These are phyloP conservation scores for Desmodesmus armatus DNA, from an alignment of 139 green algal genomes.

Conservation along the genomic window DNA sequence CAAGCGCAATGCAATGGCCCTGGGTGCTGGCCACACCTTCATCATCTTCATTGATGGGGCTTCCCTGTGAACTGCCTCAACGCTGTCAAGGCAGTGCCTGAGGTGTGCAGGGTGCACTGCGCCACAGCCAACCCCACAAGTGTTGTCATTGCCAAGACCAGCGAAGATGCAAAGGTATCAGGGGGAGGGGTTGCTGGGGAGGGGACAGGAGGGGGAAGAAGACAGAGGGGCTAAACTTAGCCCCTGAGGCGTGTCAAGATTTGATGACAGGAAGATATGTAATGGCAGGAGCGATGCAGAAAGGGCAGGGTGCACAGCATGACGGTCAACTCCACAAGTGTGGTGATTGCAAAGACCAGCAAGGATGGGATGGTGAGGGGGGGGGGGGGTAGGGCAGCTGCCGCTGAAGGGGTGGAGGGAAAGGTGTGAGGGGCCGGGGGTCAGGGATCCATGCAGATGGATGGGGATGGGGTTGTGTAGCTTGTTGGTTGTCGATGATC, in stretches of 20 bases:
- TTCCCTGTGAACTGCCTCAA: conserved; percentile 51
- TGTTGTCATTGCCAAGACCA: conserved; percentile 47
- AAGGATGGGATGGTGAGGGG: conserved; percentile 45
- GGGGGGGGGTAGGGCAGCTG: no score
- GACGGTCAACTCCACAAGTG: conserved; percentile 45
- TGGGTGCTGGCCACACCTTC: conserved; percentile 54
- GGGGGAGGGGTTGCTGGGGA: no score
- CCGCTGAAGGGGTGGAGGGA: no score
- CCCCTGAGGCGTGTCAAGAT: no score
- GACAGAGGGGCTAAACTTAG: no score
- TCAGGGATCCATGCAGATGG: no score
- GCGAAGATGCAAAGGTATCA: conserved; percentile 46
- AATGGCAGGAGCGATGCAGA: no score
- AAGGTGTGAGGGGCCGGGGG: no score
- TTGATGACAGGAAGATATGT: no score
- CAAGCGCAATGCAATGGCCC: conserved; percentile 43
- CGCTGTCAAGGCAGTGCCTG: conserved; percentile 47
- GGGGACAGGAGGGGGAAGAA: no score
- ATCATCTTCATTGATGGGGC: conserved; percentile 52
- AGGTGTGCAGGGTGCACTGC: conserved; percentile 51
- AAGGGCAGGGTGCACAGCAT: conserved; percentile 48
- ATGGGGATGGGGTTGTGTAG: no score
- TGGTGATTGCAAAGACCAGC: conserved; percentile 47
- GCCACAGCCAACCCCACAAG: conserved; percentile 51
- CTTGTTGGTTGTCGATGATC: no score